Conservation (phyloP, 805 yeast genomes). For the Candida parachauliodes region DNA sequence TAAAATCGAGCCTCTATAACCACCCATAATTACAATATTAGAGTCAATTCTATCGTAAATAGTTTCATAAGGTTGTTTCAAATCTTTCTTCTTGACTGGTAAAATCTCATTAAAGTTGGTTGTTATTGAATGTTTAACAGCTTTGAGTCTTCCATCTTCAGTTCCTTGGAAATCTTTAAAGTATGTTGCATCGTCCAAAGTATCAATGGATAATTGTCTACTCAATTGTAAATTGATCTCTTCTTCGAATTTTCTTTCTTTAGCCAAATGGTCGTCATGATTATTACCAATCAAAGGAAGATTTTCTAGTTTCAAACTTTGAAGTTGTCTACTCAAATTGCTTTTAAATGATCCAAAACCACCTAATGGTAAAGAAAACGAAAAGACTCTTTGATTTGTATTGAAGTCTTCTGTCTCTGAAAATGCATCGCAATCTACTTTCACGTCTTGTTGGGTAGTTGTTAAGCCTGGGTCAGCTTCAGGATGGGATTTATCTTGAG, state of each 20-base stretch:
- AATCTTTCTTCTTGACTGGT: slow-evolving; percentile 23
- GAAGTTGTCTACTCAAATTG: slow-evolving; percentile 26
- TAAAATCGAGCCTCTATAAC: slow-evolving; percentile 80
- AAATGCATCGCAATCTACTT: slow-evolving; percentile 26
- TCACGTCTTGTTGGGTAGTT: slow-evolving; percentile 14
- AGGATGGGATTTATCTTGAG: slow-evolving; percentile 10
- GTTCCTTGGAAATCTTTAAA: slow-evolving; percentile 53
- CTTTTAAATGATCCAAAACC: slow-evolving; percentile 28
- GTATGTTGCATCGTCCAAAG: slow-evolving; percentile 59
- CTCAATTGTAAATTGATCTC: slow-evolving; percentile 40
- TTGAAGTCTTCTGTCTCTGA: slow-evolving; percentile 15
- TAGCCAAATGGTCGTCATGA: slow-evolving; percentile 12
- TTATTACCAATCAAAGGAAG: slow-evolving; percentile 9
- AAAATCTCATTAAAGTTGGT: slow-evolving; percentile 44
- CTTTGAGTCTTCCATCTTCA: slow-evolving; percentile 66
- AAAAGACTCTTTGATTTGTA: slow-evolving; percentile 40
- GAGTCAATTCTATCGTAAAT: slow-evolving; percentile 66
- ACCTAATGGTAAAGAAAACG: slow-evolving; percentile 60
- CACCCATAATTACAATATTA: slow-evolving; percentile 78
- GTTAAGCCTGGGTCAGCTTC: slow-evolving; percentile 14
- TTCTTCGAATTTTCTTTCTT: slow-evolving; percentile 13
- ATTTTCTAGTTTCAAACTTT: slow-evolving; percentile 9
- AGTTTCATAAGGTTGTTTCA: slow-evolving; percentile 34
- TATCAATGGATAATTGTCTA: slow-evolving; percentile 55
- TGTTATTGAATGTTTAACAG: slow-evolving; percentile 60